Evolutionary conservation across 257 asterid species (phyloP).

Genomic region (Capsicum baccatum): DNA sequence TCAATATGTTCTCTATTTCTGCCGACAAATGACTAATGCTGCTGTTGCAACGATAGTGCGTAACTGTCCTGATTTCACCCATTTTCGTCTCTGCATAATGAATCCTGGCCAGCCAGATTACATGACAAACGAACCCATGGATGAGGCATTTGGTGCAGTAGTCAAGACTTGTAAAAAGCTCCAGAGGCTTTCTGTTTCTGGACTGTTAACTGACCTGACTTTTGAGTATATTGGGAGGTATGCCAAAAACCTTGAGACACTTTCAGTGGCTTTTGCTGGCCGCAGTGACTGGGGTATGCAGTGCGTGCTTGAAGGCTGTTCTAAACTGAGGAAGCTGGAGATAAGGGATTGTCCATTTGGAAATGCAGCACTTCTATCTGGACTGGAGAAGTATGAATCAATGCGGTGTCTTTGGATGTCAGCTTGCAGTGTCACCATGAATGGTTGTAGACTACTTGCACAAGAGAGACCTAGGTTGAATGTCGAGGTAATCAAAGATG

Average conservation of each 20-base stretch:
- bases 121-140: constrained; percentile 81
- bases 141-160: constrained; percentile 89
- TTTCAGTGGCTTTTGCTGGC: constrained; percentile 93
- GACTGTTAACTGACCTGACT: constrained; percentile 72
- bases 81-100: constrained; percentile 94
- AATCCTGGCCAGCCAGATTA: constrained; percentile 70
- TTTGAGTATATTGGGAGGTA: constrained; percentile 80
- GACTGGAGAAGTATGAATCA: constrained; percentile 63
- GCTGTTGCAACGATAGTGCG: constrained; percentile 72
- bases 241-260: constrained; percentile 79
- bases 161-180: constrained; percentile 75
- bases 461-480: constrained; percentile 73
- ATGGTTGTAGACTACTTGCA: constrained; percentile 70
- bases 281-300: constrained; percentile 84
- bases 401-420: constrained; percentile 95
- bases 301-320: constrained; percentile 74
- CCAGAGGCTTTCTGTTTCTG: constrained; percentile 79
- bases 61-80: constrained; percentile 86
- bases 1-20: constrained; percentile 82
- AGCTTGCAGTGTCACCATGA: constrained; percentile 64
- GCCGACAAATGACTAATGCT: constrained; percentile 87
- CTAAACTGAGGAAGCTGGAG: constrained; percentile 88
- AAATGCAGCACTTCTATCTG: constrained; percentile 66
- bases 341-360: constrained; percentile 90
- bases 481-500: constrained; percentile 76